phyloP scores from a whole-genome alignment of 768 basidiomycete genomes.

The Lyophyllum shimeji region DNA sequence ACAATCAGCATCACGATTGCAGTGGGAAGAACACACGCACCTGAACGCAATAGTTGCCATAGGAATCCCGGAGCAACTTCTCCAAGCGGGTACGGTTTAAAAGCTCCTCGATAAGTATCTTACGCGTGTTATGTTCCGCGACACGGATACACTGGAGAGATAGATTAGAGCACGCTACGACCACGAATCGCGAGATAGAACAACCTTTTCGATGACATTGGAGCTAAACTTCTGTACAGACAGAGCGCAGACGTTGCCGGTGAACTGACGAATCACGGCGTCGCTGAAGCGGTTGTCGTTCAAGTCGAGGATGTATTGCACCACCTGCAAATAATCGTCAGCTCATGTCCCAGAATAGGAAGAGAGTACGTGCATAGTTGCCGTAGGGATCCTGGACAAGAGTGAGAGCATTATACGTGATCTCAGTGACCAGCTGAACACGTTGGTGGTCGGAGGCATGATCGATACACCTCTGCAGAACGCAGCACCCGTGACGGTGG shows the following conservation, averaged over 20 bases:
- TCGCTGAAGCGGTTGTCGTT: slow-evolving; percentile 99
- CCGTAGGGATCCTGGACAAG: slow-evolving; percentile 97
- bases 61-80: slow-evolving; percentile 94
- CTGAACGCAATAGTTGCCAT: slow-evolving; percentile 95
- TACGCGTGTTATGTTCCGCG: slow-evolving; percentile 92
- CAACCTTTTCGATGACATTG: slow-evolving; percentile 96
- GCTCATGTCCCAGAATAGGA: neutral
- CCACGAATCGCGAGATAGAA: neutral
- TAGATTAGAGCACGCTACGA: slow-evolving; percentile 1
- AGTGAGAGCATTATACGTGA: slow-evolving; percentile 96
- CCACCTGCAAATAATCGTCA: slow-evolving; percentile 53
- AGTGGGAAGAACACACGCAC: slow-evolving; percentile 32
- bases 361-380: slow-evolving; percentile 66
- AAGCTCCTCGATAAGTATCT: slow-evolving; percentile 92
- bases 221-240: slow-evolving; percentile 99
- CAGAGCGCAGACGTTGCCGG: slow-evolving; percentile 95
- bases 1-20: slow-evolving; percentile 6
- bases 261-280: slow-evolving; percentile 94
- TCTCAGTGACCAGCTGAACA: slow-evolving; percentile 96
- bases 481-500: slow-evolving; percentile 97
- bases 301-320: slow-evolving; percentile 97
- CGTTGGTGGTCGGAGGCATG: slow-evolving; percentile 96
- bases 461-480: slow-evolving; percentile 96
- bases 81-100: slow-evolving; percentile 93
- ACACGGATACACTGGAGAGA: slow-evolving; percentile 74